phyloP scores from a whole-genome alignment of 371 early-diverging fungal species.

The Mortierella sp. region DNA sequence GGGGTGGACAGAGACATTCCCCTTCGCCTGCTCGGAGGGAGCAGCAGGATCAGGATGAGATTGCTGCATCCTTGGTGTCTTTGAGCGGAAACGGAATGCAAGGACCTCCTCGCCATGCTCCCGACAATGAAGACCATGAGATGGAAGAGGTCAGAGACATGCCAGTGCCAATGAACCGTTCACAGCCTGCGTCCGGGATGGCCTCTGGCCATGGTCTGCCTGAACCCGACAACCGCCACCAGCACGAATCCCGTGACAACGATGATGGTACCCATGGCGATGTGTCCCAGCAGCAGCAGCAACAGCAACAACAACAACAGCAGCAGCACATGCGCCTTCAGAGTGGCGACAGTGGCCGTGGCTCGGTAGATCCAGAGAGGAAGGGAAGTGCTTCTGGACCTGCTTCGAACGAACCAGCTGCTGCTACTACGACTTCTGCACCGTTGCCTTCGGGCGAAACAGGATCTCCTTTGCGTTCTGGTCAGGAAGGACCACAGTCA shows the following conservation, averaged over 20 bases:
- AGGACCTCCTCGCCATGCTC: constrained; percentile 5
- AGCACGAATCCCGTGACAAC: not conserved
- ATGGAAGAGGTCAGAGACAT: constrained; percentile 36
- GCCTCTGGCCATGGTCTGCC: not conserved
- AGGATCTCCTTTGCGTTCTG: constrained; percentile 1
- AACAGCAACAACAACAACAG: not conserved
- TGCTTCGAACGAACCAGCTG: not conserved
- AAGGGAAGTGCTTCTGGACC: constrained; percentile 2
- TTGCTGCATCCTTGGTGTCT: constrained; percentile 53
- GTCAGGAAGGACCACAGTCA: not conserved
- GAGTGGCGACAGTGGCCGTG: not conserved
- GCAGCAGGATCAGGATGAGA: constrained; percentile 53
- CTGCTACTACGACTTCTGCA: not conserved
- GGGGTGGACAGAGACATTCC: not conserved
- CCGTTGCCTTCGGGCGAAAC: not conserved
- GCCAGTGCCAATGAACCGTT: not conserved
- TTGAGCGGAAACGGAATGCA: constrained; percentile 44
- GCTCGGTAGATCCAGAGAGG: constrained; percentile 6
- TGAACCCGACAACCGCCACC: not conserved
- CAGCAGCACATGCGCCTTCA: not conserved
- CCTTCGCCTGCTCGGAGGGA: constrained; percentile 18
- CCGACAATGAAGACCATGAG: constrained; percentile 42
- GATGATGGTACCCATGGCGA: not conserved
- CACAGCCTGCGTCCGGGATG: not conserved
- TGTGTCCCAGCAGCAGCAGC: not conserved